Conservation (phyloP, 257 asterid species). For the Rehmannia glutinosa region DNA sequence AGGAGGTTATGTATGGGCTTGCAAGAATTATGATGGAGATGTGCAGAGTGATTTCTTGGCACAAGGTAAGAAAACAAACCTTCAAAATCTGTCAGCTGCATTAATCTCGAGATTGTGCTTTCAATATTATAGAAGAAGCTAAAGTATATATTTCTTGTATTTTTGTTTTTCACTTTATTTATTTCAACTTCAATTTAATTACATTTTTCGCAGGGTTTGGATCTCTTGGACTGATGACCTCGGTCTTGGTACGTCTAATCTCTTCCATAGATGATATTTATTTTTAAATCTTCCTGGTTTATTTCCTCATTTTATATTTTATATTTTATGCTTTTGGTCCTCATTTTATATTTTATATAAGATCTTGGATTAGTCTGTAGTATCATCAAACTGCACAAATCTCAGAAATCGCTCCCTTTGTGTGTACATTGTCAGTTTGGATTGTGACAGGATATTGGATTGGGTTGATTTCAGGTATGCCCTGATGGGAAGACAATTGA, state of each 20-base stretch:
- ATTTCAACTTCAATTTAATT: constrained; percentile 1
- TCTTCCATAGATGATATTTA: background rate
- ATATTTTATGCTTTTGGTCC: background rate
- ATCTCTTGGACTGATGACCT: constrained; percentile 99
- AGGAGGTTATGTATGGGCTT: constrained; percentile 99
- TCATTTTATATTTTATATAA: too few relatives aligned
- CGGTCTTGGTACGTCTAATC: constrained; percentile 69
- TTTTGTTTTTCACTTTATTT: background rate
- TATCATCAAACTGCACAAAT: too few relatives aligned
- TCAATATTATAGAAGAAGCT: too few relatives aligned
- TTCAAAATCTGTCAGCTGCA: background rate
- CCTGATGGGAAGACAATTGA: constrained; percentile 99
- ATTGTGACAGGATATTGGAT: constrained; percentile 18
- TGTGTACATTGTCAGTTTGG: background rate
- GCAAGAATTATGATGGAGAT: constrained; percentile 99
- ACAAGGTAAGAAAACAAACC: constrained; percentile 52
- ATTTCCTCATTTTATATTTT: background rate
- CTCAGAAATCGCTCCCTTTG: background rate
- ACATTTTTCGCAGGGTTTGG: constrained; percentile 69
- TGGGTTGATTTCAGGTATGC: constrained; percentile 58
- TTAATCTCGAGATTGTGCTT: background rate
- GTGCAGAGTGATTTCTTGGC: constrained; percentile 99
- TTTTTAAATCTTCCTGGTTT: background rate
- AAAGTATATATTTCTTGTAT: background rate
- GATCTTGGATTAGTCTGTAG: too few relatives aligned